Conservation (phyloP, 164 flowering plant species). For the Vitis cinerea region DNA sequence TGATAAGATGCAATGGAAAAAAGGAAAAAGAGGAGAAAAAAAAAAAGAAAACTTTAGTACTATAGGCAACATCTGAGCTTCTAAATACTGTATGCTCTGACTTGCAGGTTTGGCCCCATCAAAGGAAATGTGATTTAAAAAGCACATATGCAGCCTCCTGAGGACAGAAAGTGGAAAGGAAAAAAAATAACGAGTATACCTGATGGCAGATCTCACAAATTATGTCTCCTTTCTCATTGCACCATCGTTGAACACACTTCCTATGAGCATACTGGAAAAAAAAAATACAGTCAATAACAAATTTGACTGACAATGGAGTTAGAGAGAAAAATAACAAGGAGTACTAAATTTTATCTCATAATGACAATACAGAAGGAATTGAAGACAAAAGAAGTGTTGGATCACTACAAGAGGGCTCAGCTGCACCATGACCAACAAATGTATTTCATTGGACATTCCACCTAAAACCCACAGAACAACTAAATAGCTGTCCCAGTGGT, state of each 20-base stretch:
- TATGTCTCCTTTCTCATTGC: conserved; percentile 70
- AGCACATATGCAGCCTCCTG: background rate
- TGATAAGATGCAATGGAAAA: too few relatives aligned
- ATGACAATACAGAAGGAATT: too few relatives aligned
- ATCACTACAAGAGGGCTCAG: too few relatives aligned
- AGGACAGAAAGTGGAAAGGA: background rate
- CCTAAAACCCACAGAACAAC: too few relatives aligned
- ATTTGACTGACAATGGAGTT: background rate
- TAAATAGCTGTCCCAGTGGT: too few relatives aligned
- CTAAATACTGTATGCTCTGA: too few relatives aligned
- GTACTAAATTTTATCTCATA: too few relatives aligned
- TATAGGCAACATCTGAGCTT: background rate
- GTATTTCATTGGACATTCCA: too few relatives aligned
- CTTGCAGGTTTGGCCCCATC: background rate
- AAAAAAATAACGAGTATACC: conserved; percentile 24
- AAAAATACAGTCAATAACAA: background rate
- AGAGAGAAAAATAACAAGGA: too few relatives aligned
- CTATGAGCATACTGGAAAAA: conserved; percentile 65
- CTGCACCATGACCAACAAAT: too few relatives aligned
- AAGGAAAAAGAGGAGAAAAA: too few relatives aligned
- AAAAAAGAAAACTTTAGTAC: background rate
- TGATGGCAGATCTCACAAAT: conserved; percentile 73
- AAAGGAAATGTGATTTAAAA: background rate
- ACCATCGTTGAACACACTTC: conserved; percentile 72
- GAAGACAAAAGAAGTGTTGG: too few relatives aligned